phyloP scores from a whole-genome alignment of 1,284 basidiomycete genomes.

The Agaricales sp. region DNA sequence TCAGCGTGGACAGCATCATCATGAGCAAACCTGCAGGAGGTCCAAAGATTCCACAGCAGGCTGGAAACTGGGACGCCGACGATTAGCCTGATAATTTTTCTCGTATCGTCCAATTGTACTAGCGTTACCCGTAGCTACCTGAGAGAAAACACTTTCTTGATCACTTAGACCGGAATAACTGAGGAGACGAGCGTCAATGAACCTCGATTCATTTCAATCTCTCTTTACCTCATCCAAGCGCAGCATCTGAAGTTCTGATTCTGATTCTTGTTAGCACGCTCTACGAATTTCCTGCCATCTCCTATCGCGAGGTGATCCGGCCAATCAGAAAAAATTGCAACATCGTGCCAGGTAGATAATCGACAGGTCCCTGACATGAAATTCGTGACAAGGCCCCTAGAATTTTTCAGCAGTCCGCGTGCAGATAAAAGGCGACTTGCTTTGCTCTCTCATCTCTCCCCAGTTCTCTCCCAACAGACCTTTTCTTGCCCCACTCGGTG shows the following conservation, averaged over 20 bases:
- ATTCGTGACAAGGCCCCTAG: not conserved
- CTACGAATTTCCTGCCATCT: too few species aligned
- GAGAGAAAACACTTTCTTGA: too few species aligned
- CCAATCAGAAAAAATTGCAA: too few species aligned
- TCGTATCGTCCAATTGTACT: not conserved
- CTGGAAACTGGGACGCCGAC: slow-evolving; percentile 78
- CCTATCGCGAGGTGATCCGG: too few species aligned
- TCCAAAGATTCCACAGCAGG: slow-evolving; percentile 75
- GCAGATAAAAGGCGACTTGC: not conserved
- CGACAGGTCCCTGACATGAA: not conserved
- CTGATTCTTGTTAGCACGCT: not conserved
- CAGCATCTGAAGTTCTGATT: not conserved
- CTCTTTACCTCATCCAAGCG: not conserved
- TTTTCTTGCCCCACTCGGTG: slow-evolving; percentile 21
- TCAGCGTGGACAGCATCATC: slow-evolving; percentile 97
- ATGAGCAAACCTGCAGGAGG: slow-evolving; percentile 92
- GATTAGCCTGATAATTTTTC: slow-evolving; percentile 26
- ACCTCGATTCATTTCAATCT: not conserved
- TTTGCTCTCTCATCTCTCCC: not conserved
- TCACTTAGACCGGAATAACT: too few species aligned
- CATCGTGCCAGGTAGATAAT: not conserved
- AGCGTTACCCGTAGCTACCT: not conserved
- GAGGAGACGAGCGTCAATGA: too few species aligned
- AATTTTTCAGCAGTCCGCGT: not conserved
- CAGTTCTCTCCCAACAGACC: not conserved